phyloP scores from a whole-genome alignment of 1,284 basidiomycete species.

The Apiotrichum mycotoxinovorans region DNA sequence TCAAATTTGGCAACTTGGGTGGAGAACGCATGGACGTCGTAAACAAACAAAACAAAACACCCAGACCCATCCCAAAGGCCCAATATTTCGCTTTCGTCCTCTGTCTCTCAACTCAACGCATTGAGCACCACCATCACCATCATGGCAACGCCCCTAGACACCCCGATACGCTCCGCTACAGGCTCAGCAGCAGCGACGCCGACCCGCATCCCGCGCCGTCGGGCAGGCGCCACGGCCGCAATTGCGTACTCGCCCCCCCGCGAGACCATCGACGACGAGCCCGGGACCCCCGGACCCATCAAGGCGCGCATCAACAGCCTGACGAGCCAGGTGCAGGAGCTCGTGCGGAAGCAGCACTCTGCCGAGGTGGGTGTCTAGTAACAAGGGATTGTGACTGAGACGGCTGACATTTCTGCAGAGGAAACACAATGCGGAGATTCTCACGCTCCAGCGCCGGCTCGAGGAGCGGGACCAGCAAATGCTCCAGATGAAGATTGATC shows the following conservation, averaged over 20 bases:
- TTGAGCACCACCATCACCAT: neutral
- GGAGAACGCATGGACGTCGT: neutral
- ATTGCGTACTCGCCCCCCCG: neutral
- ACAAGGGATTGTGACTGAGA: neutral
- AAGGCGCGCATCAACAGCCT: constrained; percentile 35
- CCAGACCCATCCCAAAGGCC: neutral
- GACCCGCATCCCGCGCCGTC: constrained; percentile 1
- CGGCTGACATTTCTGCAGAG: constrained; percentile 9
- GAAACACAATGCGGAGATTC: constrained; percentile 23
- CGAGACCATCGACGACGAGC: constrained; percentile 5
- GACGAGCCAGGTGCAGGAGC: constrained; percentile 32
- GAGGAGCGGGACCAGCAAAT: constrained; percentile 9
- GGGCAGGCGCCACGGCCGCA: neutral
- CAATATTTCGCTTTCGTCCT: neutral
- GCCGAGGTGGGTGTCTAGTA: constrained; percentile 33
- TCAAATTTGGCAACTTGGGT: neutral
- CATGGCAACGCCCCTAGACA: neutral
- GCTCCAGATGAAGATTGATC: neutral
- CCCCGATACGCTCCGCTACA: neutral
- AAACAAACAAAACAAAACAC: neutral
- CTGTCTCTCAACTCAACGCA: too few relatives aligned
- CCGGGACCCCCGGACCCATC: constrained; percentile 36
- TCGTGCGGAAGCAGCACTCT: constrained; percentile 35
- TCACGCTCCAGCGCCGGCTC: neutral
- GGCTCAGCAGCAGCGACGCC: neutral